Percentiles rank a stretch among this genome's conserved stretches.
Conservation (phyloP, 2,329 filamentous ascomycete genomes). For the Aspergillus caelatus region DNA sequence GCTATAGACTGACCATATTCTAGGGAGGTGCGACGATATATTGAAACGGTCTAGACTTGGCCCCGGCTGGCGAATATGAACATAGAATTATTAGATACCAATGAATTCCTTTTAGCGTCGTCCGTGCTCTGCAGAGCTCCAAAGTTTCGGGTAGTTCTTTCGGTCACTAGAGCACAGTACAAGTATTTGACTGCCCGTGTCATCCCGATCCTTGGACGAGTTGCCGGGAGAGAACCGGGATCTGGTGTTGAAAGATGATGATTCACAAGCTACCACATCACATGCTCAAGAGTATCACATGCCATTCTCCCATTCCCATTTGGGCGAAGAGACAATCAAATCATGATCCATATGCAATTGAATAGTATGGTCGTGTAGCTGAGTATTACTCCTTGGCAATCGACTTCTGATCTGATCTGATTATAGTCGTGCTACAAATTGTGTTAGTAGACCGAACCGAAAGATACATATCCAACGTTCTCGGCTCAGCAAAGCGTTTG, state of each 20-base stretch:
- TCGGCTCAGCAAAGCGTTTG: not conserved
- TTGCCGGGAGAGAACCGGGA: not conserved
- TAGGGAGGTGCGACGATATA: conserved; percentile 77
- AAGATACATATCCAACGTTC: too few relatives aligned
- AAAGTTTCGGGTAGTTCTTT: not conserved
- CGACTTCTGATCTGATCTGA: too few relatives aligned
- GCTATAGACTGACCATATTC: conserved; percentile 18
- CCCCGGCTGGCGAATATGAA: not conserved
- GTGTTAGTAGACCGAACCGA: too few relatives aligned
- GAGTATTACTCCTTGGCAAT: not conserved
- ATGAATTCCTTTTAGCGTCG: not conserved
- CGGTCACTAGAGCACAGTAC: not conserved
- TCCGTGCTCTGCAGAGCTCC: not conserved
- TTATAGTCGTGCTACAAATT: not conserved
- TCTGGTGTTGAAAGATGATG: not conserved
- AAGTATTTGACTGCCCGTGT: not conserved
- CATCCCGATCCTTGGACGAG: not conserved
- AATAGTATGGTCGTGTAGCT: not conserved
- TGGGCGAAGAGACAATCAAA: not conserved
- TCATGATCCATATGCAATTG: not conserved
- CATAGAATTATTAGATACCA: not conserved
- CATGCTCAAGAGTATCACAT: not conserved
- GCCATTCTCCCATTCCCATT: not conserved
- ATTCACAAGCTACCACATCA: conserved; percentile 1
- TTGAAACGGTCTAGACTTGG: conserved; percentile 66